Evolutionary conservation across 1,284 basidiomycete genomes (phyloP), one percentile per base, ranked within the genome.

Genomic region (Marasmius sp.): DNA sequence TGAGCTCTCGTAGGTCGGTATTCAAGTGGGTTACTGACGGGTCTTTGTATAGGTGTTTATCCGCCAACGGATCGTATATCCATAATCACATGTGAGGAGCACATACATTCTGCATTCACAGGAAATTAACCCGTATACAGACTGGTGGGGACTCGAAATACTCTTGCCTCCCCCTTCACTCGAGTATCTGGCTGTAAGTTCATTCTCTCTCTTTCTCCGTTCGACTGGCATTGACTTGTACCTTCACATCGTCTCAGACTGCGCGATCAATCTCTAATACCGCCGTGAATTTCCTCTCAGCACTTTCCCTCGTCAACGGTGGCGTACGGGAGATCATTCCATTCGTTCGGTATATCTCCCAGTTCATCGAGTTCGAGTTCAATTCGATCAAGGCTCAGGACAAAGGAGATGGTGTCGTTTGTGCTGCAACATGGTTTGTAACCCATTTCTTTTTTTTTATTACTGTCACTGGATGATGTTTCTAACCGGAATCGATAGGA

Each of bases 121-220:
- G 50, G 57, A 48, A 6, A 45, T 47, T 57, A 34, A 52, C 49
- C 51, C 60, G 59, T 52, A 55, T 50, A 37, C 63, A 91, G 91
- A 92, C 72, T 92, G 92, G 92, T 93, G 91, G 91, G 91, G 91
- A 14, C 77, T 92, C 6, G 91, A 93, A 70, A 61, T 93, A 0
- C 81, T 85, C 45, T 76, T 93, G 38, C 92, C 91, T 11, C 81
- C 86, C 52, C 83, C 90, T 4, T 84, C 91, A 3, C 69, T 93
- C 34, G 69, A 71, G 45, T 83, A 85, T 68, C 79, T 93, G 33
- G 73, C 74, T 58, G 87, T 88, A 64, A 63, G 85, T 77, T 27
- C 27, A 27, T 5, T 27, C 47, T n/a, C 22, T 5, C 34, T 47
- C 53, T 43, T 38, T 20, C 38, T 4, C 43, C 6, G 22, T 33